Evolutionary conservation across 208 protist species (phyloP).

Genomic region (Tritrichomonas foetus): DNA sequence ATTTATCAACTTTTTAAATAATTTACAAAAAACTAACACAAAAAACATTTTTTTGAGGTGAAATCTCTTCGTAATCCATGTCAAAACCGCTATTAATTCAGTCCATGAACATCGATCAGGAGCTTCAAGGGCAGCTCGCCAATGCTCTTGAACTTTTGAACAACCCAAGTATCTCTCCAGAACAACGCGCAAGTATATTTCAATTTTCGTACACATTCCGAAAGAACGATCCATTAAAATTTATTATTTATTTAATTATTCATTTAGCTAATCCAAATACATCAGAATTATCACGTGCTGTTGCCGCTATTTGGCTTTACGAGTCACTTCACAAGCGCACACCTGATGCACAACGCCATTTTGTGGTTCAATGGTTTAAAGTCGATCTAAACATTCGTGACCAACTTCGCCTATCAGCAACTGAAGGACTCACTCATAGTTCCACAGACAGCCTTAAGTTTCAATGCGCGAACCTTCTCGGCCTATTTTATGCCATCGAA

Average conservation of each 20-base stretch:
- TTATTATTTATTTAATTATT: neutral
- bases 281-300: neutral
- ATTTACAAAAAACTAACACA: too few relatives aligned
- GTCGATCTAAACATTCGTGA: neutral
- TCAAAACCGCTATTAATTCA: too few relatives aligned
- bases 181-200: neutral
- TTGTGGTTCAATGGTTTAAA: neutral
- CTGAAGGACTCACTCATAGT: neutral
- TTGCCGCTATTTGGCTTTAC: neutral
- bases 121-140: neutral
- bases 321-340: neutral
- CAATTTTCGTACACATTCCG: neutral
- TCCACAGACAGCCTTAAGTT: neutral
- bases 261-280: neutral
- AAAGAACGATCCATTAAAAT: neutral
- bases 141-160: neutral
- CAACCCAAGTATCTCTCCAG: neutral
- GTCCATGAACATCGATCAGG: neutral
- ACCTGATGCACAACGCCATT: neutral
- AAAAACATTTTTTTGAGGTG: too few relatives aligned
- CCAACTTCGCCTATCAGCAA: neutral
- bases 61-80: too few relatives aligned
- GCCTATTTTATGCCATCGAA: conserved; percentile 24
- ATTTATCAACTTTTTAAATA: too few relatives aligned
- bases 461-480: neutral